phyloP scores from a whole-genome alignment of 2,329 filamentous ascomycete species.

The Metarhizium robertsii region DNA sequence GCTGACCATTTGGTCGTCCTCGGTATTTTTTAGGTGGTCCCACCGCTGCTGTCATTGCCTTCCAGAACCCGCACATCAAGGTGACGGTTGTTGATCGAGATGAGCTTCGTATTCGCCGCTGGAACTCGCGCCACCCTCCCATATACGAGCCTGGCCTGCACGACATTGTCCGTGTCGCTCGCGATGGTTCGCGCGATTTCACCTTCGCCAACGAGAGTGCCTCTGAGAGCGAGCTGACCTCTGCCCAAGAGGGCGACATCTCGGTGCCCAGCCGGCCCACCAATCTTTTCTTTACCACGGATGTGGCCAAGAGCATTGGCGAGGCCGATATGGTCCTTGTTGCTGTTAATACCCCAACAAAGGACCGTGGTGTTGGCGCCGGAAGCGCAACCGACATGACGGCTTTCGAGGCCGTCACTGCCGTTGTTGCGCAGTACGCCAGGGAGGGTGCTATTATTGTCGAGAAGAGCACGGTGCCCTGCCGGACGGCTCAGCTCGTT shows the following conservation, averaged over 20 bases:
- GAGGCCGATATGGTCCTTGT: conserved; percentile 67
- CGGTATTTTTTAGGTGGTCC: conserved; percentile 48
- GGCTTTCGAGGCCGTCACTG: conserved; percentile 60
- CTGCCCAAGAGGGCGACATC: conserved; percentile 21
- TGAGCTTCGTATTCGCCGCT: conserved; percentile 53
- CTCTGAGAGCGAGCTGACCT: conserved; percentile 20
- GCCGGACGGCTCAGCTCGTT: conserved; percentile 61
- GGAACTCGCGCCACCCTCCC: conserved; percentile 65
- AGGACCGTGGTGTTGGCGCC: conserved; percentile 58
- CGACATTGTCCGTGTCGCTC: conserved; percentile 56
- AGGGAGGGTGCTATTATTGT: conserved; percentile 63
- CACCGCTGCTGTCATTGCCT: conserved; percentile 65
- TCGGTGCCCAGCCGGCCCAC: conserved; percentile 36
- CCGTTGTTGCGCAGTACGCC: conserved; percentile 57
- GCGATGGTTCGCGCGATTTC: conserved; percentile 44
- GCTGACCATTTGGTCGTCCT: neutral
- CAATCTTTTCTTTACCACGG: conserved; percentile 67
- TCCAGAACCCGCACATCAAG: conserved; percentile 59
- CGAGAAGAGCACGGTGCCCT: conserved; percentile 75
- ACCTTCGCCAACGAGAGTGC: conserved; percentile 28
- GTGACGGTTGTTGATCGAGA: conserved; percentile 71
- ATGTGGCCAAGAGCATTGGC: conserved; percentile 50
- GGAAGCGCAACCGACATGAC: conserved; percentile 65
- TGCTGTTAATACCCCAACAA: conserved; percentile 73
- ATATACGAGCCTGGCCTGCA: conserved; percentile 67